Percentiles rank a stretch among this genome's conserved stretches.
Evolutionary conservation across 768 basidiomycete species (phyloP).

Genomic region (Lactarius pseudohatsudake): DNA sequence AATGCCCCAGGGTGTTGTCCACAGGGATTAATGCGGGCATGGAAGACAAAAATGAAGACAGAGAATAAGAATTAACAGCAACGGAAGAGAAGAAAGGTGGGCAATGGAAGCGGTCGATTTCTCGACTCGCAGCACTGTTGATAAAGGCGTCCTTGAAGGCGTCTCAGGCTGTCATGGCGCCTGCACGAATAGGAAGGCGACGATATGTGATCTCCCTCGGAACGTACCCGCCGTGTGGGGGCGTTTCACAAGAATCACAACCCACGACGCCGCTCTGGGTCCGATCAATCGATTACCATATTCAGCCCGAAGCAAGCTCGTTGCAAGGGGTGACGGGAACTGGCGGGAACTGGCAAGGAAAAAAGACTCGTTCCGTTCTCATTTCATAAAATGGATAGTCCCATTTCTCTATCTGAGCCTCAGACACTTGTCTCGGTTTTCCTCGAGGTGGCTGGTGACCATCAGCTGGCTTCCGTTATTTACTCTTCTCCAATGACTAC

Average conservation of each 20-base stretch:
- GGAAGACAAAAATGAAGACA: background rate
- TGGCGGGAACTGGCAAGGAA: too few relatives aligned
- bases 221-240: background rate
- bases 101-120: background rate
- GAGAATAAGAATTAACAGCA: background rate
- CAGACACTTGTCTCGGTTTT: too few relatives aligned
- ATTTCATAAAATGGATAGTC: too few relatives aligned
- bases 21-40: background rate
- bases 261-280: background rate
- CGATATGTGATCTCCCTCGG: background rate
- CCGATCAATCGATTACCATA: too few relatives aligned
- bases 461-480: too few relatives aligned
- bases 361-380: too few relatives aligned
- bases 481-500: too few relatives aligned
- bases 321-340: background rate
- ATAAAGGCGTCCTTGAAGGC: background rate
- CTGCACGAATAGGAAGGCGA: background rate
- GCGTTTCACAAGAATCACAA: background rate
- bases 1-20: background rate
- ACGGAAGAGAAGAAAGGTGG: background rate
- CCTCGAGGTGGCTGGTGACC: too few relatives aligned
- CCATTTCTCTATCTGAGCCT: too few relatives aligned
- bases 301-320: too few relatives aligned
- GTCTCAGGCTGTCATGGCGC: background rate
- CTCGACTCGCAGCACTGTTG: background rate